A percentile compares a stretch with the other conserved stretches of the same genome.
Evolutionary conservation across 768 basidiomycete genomes (phyloP).

Genomic region (Kwoniella botswanensis): DNA sequence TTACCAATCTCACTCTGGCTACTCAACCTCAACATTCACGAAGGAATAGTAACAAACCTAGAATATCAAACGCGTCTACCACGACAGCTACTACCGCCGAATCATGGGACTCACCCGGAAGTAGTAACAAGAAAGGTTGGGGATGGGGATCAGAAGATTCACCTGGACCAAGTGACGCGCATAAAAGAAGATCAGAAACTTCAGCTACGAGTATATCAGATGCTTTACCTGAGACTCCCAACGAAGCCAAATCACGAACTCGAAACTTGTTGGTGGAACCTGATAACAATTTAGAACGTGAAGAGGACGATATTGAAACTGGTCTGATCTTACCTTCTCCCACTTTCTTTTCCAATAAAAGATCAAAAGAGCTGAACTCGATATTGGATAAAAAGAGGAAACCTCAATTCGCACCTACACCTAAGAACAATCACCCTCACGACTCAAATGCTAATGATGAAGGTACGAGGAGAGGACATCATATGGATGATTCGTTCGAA

Average conservation of each 20-base stretch:
- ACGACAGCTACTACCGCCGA: slow-evolving; percentile 25
- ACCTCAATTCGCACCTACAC: slow-evolving; percentile 36
- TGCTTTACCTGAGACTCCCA: slow-evolving; percentile 18
- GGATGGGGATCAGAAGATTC: slow-evolving; percentile 39
- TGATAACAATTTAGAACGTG: slow-evolving; percentile 27
- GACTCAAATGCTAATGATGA: slow-evolving; percentile 4
- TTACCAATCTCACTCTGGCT: slow-evolving; percentile 51
- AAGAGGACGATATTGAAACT: slow-evolving; percentile 51
- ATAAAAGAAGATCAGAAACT: slow-evolving; percentile 41
- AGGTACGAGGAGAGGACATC: slow-evolving; percentile 10
- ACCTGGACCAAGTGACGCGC: slow-evolving; percentile 9
- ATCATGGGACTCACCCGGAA: slow-evolving; percentile 43
- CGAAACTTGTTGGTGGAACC: slow-evolving; percentile 9
- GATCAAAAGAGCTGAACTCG: slow-evolving; percentile 50
- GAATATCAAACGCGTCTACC: slow-evolving; percentile 30
- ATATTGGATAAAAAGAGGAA: slow-evolving; percentile 54
- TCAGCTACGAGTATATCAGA: slow-evolving; percentile 41
- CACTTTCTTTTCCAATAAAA: slow-evolving; percentile 44
- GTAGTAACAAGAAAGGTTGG: slow-evolving; percentile 25
- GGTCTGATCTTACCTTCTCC: slow-evolving; percentile 49
- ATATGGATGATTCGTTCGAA: slow-evolving; percentile 51
- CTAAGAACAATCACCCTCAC: slow-evolving; percentile 10
- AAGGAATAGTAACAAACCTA: slow-evolving; percentile 14
- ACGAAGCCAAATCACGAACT: slow-evolving; percentile 1
- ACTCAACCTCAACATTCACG: slow-evolving; percentile 22